Evolutionary conservation across 225 moss, liverwort and hornwort species (phyloP), one percentile per base, ranked within the genome.

Genomic region (Pseudisothecium myosuroides): DNA sequence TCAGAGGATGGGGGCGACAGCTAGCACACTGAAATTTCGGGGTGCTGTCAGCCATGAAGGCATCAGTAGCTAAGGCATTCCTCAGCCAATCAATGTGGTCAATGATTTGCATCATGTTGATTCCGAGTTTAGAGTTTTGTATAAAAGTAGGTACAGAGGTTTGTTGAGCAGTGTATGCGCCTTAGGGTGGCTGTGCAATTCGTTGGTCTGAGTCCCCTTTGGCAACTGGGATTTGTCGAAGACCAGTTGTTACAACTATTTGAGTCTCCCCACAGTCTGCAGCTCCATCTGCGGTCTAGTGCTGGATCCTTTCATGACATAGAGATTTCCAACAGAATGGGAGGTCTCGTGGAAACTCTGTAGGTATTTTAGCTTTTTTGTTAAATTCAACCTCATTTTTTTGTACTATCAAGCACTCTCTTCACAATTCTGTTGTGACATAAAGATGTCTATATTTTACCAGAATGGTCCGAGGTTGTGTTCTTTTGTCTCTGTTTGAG

Each of bases 361-460:
- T 92, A 94, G 92, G 92, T 93, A 88, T 89, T 85, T 90, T 92
- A 90, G 94, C 88, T 85, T 52, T 52, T 85, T 86, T 89, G 91
- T 93, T 88, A 87, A 92, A 94, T 90, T 93, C 88, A 93, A 90
- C 91, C 94, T 92, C 90, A 93, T 94, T 93, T 93, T 94, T 93
- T 89, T 94, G 93, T 93, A 94, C 92, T 93, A 93, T 92, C 90
- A 93, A 87, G 61, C 83, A 90, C 91, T 84, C 72, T 88, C 56
- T 94, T 84, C 74, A 92, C 56, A 71, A 87, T 85, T 60, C 86
- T 84, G 87, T 88, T 89, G 88, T 93, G 92, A 89, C 91, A 93
- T 89, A 90, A 89, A 89, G 64, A 90, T 92, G 88, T 92, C 87
- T 87, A 89, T 93, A 92, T 89, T 93, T 91, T 81, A 87, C 90